phyloP scores from a whole-genome alignment of 2,329 filamentous ascomycete species.

The Boeremia lycopersici region DNA sequence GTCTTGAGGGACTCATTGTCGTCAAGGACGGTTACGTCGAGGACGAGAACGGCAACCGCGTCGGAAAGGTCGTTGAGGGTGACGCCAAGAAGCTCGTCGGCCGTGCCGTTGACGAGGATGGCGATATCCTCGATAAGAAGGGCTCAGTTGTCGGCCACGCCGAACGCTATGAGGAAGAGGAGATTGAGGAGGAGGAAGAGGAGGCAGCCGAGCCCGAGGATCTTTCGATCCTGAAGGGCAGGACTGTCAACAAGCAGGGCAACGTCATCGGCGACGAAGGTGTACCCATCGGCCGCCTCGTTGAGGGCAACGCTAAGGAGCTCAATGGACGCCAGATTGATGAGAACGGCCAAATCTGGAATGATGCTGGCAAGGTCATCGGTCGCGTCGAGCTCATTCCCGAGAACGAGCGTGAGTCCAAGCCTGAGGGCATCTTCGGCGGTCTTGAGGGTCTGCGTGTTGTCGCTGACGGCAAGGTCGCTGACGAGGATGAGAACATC shows the following conservation, averaged over 20 bases:
- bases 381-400: constrained; percentile 71
- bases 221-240: constrained; percentile 54
- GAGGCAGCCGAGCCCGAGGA: constrained; percentile 50
- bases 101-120: constrained; percentile 58
- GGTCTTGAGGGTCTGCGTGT: constrained; percentile 57
- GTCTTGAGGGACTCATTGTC: constrained; percentile 57
- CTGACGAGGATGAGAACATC: constrained; percentile 58
- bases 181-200: constrained; percentile 49
- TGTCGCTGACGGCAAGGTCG: constrained; percentile 55
- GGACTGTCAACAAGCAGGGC: constrained; percentile 57
- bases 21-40: constrained; percentile 58
- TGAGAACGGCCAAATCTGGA: constrained; percentile 73
- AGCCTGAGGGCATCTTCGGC: constrained; percentile 58
- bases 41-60: constrained; percentile 58
- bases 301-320: constrained; percentile 69
- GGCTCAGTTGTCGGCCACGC: constrained; percentile 59
- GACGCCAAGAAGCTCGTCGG: constrained; percentile 59
- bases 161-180: constrained; percentile 66
- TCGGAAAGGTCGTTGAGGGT: constrained; percentile 56
- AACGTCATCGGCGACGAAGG: constrained; percentile 58
- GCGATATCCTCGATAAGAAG: constrained; percentile 61
- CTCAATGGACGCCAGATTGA: constrained; percentile 73
- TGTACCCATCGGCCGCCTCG: constrained; percentile 64
- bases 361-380: constrained; percentile 73
- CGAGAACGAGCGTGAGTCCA: constrained; percentile 64